A percentile compares a stretch with the other conserved stretches of the same genome.
Conservation (phyloP, 1,284 basidiomycete genomes). For the Pholiota adiposa region DNA sequence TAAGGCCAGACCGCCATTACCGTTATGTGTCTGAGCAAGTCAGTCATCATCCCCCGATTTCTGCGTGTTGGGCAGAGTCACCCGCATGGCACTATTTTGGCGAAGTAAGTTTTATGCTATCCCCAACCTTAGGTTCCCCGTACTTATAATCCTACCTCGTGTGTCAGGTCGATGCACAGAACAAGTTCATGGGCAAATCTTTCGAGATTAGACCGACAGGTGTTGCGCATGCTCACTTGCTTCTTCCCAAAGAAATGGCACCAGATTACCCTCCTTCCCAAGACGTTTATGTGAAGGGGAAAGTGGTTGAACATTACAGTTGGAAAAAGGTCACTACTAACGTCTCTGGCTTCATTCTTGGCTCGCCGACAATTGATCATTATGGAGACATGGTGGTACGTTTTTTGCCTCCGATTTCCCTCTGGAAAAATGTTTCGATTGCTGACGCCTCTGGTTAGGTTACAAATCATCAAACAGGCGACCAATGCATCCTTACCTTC, state of each 20-base stretch:
- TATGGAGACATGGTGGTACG: conserved; percentile 93
- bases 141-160: neutral
- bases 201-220: conserved; percentile 98
- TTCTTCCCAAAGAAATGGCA: conserved; percentile 72
- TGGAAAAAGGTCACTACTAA: conserved; percentile 98
- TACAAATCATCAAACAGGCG: conserved; percentile 92
- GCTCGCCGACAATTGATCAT: conserved; percentile 94
- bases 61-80: conserved; percentile 95
- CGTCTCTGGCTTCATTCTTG: conserved; percentile 93
- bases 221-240: conserved; percentile 87
- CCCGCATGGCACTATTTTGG: conserved; percentile 93
- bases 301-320: conserved; percentile 82
- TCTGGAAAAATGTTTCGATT: neutral
- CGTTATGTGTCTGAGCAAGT: conserved; percentile 96
- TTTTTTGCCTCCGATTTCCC: conserved; percentile 24
- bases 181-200: conserved; percentile 94
- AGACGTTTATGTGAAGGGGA: conserved; percentile 44
- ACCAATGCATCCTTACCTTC: conserved; percentile 90
- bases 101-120: conserved; percentile 53
- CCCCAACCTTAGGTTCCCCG: neutral
- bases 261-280: conserved; percentile 61
- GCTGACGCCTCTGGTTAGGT: conserved; percentile 48
- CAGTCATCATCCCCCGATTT: conserved; percentile 95
- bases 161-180: conserved; percentile 83
- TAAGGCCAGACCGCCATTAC: conserved; percentile 86